Base-by-base conservation (phyloP, 176 grass and related monocot species). In the Cenchrus purpureus region DNA sequence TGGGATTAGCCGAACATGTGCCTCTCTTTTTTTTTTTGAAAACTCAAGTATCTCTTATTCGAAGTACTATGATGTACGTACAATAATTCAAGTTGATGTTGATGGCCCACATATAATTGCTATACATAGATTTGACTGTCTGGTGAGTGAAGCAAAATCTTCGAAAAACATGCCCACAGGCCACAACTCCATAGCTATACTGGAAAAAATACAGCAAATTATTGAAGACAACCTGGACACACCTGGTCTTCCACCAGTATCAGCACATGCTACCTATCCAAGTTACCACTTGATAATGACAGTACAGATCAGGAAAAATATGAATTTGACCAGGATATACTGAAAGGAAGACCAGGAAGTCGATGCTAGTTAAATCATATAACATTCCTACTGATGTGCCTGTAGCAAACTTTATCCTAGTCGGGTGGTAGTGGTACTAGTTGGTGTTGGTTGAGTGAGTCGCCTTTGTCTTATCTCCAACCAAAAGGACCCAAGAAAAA, bases 401-500 rank as follows among this genome's bases (percentile, higher is more conserved):
- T 20, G 1, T 57, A 69, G 75, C 63, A 73, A 73, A n/a, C 10
- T 73, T 4, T 52, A 76, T 55, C 73, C 68, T 74, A 7, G 19
- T 52, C 8, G n/a, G 12, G 34, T 83, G 61, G 20, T 68, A 34
- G 49, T 90, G 73, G 66, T 66, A 43, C 37, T 57, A 59, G 79
- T 83, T 69, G 75, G 60, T 87, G 67, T 87, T 87, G 80, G 59
- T 65, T 11, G 59, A 53, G 25, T 12, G 65, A 42, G 6, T 68
- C 72, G 76, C 68, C 80, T 79, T 68, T 62, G 80, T 75, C 85
- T 79, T 59, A 44, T 87, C 62, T 73, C 12, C 44, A 84, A 43
- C 68, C 45, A 12, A 62, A 83, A 79, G 80, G 76, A 57, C 34
- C 16, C 81, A 56, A 76, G 34, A 86, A 90, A 88, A 82, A 45